A percentile compares a stretch with the other conserved stretches of the same genome.
phyloP scores from a whole-genome alignment of 2,329 filamentous ascomycete genomes.

The Capronia epimyces region DNA sequence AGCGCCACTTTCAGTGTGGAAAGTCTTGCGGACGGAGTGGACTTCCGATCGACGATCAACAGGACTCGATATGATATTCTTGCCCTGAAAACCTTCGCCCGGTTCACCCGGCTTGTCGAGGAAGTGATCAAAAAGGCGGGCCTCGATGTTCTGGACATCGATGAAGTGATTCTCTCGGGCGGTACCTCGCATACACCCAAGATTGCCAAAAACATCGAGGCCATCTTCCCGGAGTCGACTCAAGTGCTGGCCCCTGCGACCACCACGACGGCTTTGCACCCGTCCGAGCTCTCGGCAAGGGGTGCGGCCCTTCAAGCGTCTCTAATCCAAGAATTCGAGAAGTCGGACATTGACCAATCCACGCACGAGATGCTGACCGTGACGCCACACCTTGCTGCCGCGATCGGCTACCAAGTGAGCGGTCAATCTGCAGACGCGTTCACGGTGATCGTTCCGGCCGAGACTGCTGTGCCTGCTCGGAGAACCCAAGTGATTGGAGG shows the following conservation, averaged over 20 bases:
- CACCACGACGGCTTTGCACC: slow-evolving; percentile 73
- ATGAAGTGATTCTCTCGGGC: slow-evolving; percentile 89
- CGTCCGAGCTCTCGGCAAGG: slow-evolving; percentile 79
- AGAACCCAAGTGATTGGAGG: slow-evolving; percentile 72
- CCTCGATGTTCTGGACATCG: slow-evolving; percentile 84
- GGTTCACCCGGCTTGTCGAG: slow-evolving; percentile 80
- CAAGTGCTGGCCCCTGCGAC: slow-evolving; percentile 78
- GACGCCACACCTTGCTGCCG: slow-evolving; percentile 80
- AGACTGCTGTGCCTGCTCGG: slow-evolving; percentile 85
- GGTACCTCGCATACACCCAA: slow-evolving; percentile 91
- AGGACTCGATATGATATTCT: slow-evolving; percentile 87
- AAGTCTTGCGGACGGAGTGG: slow-evolving; percentile 78
- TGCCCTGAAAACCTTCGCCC: slow-evolving; percentile 76
- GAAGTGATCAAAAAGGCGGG: slow-evolving; percentile 85
- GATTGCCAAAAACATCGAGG: slow-evolving; percentile 73
- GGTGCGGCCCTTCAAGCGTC: slow-evolving; percentile 94
- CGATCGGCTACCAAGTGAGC: slow-evolving; percentile 64
- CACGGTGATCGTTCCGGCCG: slow-evolving; percentile 71
- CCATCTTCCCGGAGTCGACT: slow-evolving; percentile 76
- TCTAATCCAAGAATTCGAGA: slow-evolving; percentile 89
- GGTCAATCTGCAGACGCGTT: slow-evolving; percentile 51
- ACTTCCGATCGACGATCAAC: slow-evolving; percentile 91
- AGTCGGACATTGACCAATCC: slow-evolving; percentile 88
- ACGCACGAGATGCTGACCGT: slow-evolving; percentile 93
- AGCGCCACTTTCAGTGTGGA: slow-evolving; percentile 92